Base-by-base conservation (phyloP, 2,329 filamentous ascomycete species). In the Claviceps capensis region DNA sequence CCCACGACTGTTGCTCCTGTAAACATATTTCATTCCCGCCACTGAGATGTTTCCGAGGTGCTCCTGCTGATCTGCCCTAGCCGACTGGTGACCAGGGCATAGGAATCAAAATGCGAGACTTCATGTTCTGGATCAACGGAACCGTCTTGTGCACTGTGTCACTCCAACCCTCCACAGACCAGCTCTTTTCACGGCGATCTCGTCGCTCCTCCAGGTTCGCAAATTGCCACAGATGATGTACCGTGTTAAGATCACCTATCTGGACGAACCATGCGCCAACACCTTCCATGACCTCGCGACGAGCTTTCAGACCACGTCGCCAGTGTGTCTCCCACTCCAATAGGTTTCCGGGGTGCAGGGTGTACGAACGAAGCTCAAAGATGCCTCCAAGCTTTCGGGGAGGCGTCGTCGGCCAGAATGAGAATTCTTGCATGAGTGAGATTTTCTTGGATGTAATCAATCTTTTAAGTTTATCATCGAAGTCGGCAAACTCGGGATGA, bases 321-420 rank as follows among this genome's bases (percentile, higher is more conserved):
- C 93, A 98, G 71, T 98, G 93, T 42, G 88, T 94, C 76, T 98
- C 93, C 93, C 93, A 98, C 71, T 98, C 93, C 7, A 98, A 78
- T 44, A 98, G 76, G 67, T 96, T 96, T 43, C 93, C 93, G 0
- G 93, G 93, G 65, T 96, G 88, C 22, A 98, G 78, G 5, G 89
- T 96, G 73, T 98, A 98, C 1, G 93, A 96, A 50, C 93, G 87
- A 37, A 98, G 78, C 73, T 98, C 93, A 65, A 98, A 98, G 43
- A 98, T 71, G 46, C 93, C 93, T 52, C 93, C 93, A 0, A 98
- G 80, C 62, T 88, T 77, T 54, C 93, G 88, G 0, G 93, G 93
- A 5, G 90, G 79, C 0, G 88, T 91, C 3, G 93, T 98, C 1
- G 93, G 93, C 93, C 93, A 98, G 78, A 98, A 98, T 38, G 90